These are phyloP conservation scores for Blastocystis sp. DNA, from an alignment of 352 stramenopile genomes.

Conservation along the genomic window DNA sequence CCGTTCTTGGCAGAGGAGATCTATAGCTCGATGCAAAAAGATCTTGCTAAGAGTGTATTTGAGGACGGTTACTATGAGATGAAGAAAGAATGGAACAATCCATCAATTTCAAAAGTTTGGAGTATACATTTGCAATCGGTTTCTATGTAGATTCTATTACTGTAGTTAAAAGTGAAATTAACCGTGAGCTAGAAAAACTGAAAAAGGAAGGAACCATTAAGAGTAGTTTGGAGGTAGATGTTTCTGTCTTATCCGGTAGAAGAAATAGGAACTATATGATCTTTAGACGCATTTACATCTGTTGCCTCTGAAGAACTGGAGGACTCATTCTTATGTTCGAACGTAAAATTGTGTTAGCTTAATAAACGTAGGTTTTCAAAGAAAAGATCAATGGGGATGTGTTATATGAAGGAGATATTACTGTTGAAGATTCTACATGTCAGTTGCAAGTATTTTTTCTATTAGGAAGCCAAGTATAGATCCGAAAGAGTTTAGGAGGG, in stretches of 20 bases:
- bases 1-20: conserved; percentile 41
- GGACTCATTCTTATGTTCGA: conserved; percentile 4
- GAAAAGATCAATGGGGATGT: background rate
- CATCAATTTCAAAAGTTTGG: background rate
- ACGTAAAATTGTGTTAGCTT: background rate
- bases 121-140: background rate
- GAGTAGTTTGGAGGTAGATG: background rate
- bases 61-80: background rate
- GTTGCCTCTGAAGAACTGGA: background rate
- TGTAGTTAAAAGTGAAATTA: background rate
- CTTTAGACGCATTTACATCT: background rate
- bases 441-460: background rate
- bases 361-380: background rate
- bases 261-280: background rate
- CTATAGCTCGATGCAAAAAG: background rate
- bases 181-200: background rate
- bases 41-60: background rate
- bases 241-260: background rate
- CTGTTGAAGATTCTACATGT: background rate
- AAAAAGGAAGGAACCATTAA: background rate
- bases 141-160: background rate
- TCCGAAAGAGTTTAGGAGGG: background rate
- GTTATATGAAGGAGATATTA: background rate
- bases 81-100: conserved; percentile 1
- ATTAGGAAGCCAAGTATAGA: background rate